Base-by-base conservation (phyloP, 768 basidiomycete species). In the Termitomyces sp. region DNA sequence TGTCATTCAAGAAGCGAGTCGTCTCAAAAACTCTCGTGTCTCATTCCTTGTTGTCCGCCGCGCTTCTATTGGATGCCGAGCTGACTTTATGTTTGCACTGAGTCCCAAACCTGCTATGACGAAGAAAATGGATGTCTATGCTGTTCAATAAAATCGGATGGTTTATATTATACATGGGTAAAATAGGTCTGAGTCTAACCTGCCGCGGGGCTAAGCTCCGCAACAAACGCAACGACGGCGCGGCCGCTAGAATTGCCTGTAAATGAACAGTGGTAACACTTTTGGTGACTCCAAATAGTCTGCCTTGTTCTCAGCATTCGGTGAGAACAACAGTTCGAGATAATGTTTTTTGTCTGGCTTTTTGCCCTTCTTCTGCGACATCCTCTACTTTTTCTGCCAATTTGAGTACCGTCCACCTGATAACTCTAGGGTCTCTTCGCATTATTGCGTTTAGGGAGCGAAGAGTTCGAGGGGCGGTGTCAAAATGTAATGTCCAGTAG, bases 401-500 rank as follows among this genome's bases (percentile, higher is more conserved):
- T 66, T 92, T 93, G 36, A 93, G 72, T 50, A 89, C 81, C 7
- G 90, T 91, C 84, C 88, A 90, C 20, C 92, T 82, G 56, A 96
- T 76, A 14, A 96, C 91, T 35, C 88, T 83, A 12, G 92, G 92
- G 67, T 96, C 94, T 55, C 79, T 79, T 8, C 88, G 84, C 71
- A 95, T 81, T 57, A 88, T 77, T 9, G 75, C 72, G 64, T 85
- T 84, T n/a, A 96, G 76, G 0, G 80, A 75, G 6, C 77, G 75
- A 51, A 95, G 76, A 0, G 84, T 86, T 41, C 77, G 77, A 12
- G 93, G 93, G 9, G 89, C 88, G 4, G 91, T 84, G 76, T 96
- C 94, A 70, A 95, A 96, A 68, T 92, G 83, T 77, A 96, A 82
- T 4, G 89, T 87, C 92, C 92, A 95, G 70, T 94, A 94, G 66